Evolutionary conservation across 2,329 filamentous ascomycete genomes (phyloP).

Genomic region (Seiridium cupressi): DNA sequence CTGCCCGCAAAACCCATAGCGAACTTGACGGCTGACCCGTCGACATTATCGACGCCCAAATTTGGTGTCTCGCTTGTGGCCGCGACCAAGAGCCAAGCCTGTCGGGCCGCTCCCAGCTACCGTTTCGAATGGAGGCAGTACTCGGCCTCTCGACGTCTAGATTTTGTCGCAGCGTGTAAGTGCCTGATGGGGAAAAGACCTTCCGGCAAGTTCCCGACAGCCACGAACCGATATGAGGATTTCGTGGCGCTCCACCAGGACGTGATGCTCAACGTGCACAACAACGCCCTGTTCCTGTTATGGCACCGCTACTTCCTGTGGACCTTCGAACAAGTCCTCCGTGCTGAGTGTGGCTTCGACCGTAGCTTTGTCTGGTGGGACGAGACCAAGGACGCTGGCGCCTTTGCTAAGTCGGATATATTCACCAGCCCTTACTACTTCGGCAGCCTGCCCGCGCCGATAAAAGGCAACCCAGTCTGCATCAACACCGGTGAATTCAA

Average conservation of each 20-base stretch:
- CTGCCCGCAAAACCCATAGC: neutral
- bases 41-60: neutral
- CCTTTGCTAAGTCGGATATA: constrained; percentile 23
- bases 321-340: constrained; percentile 18
- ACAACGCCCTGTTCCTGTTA: constrained; percentile 27
- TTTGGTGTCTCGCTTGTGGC: neutral
- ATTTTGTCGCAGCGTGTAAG: constrained; percentile 25
- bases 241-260: constrained; percentile 29
- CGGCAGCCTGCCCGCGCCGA: constrained; percentile 21
- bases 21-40: neutral
- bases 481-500: constrained; percentile 24
- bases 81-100: neutral
- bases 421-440: constrained; percentile 26
- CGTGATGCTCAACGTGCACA: constrained; percentile 29
- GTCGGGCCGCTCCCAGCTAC: constrained; percentile 23
- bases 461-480: constrained; percentile 24
- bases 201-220: constrained; percentile 21
- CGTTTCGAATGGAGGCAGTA: constrained; percentile 31
- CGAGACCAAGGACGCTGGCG: constrained; percentile 31
- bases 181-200: constrained; percentile 25
- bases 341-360: constrained; percentile 30
- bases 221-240: constrained; percentile 31
- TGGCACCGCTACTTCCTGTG: constrained; percentile 26
- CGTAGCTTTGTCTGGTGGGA: constrained; percentile 31
- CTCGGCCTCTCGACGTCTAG: constrained; percentile 23